phyloP scores from a whole-genome alignment of 805 yeast species.

The Saturnispora zaruensis region DNA sequence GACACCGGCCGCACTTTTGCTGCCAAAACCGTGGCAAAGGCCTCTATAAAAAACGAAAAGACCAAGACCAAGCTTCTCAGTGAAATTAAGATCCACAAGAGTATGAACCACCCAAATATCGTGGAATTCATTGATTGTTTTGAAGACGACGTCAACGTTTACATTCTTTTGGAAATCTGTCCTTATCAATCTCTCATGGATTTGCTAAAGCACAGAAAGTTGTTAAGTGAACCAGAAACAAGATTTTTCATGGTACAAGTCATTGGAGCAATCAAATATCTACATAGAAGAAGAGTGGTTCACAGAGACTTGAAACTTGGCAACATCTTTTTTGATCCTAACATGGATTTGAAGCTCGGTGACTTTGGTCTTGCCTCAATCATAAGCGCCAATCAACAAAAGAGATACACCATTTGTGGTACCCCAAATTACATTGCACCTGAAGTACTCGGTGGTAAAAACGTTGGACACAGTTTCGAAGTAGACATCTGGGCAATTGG shows the following conservation, averaged over 20 bases:
- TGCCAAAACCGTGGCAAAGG: constrained; percentile 96
- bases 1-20: constrained; percentile 82
- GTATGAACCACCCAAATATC: constrained; percentile 79
- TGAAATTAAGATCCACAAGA: constrained; percentile 91
- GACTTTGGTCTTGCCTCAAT: constrained; percentile 98
- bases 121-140: constrained; percentile 94
- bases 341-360: constrained; percentile 92
- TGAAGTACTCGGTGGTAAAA: constrained; percentile 85
- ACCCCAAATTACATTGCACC: constrained; percentile 99
- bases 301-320: constrained; percentile 96
- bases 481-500: constrained; percentile 98
- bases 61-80: constrained; percentile 79
- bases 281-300: constrained; percentile 86
- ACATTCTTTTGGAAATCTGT: constrained; percentile 88
- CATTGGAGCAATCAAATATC: constrained; percentile 86
- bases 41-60: constrained; percentile 83
- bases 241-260: constrained; percentile 85
- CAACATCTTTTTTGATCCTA: constrained; percentile 86
- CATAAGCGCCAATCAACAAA: constrained; percentile 55
- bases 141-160: constrained; percentile 92
- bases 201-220: constrained; percentile 71
- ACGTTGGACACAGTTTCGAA: constrained; percentile 83
- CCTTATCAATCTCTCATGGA: constrained; percentile 94
- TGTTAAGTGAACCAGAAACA: constrained; percentile 86
- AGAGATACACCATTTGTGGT: constrained; percentile 93